Conservation (phyloP, 2,329 filamentous ascomycete species). For the Penicillium sp. region DNA sequence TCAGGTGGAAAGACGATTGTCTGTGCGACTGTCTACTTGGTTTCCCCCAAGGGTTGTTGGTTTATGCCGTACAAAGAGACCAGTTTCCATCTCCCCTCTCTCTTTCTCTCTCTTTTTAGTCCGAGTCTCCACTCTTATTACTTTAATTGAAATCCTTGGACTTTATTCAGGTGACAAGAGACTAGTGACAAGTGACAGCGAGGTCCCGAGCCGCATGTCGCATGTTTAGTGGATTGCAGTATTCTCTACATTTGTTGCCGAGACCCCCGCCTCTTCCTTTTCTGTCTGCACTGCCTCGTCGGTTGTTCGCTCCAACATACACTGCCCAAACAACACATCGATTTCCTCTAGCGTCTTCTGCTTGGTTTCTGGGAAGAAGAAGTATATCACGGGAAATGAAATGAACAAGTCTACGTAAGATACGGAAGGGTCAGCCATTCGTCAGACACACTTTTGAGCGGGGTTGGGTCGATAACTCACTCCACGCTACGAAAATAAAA, state of each 20-base stretch:
- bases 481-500: constrained; percentile 61
- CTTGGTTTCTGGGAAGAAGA: constrained; percentile 61
- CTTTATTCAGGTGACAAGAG: constrained; percentile 3
- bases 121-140: neutral
- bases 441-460: neutral
- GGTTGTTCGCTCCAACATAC: constrained; percentile 53
- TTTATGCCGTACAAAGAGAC: neutral
- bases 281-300: constrained; percentile 34
- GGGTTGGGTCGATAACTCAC: constrained; percentile 28
- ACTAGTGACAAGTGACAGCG: neutral
- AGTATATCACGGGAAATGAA: constrained; percentile 52
- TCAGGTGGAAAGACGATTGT: neutral
- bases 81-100: neutral
- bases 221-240: neutral
- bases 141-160: neutral
- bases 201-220: neutral
- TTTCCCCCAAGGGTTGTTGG: neutral
- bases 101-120: no score
- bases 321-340: constrained; percentile 60
- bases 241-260: constrained; percentile 22
- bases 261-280: constrained; percentile 14
- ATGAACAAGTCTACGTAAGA: constrained; percentile 34
- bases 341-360: constrained; percentile 62
- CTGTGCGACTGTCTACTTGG: neutral
- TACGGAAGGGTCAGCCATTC: constrained; percentile 4